A percentile compares a stretch with the other conserved stretches of the same genome.
These are phyloP conservation scores for Westerdykella aurantiaca DNA, from an alignment of 2,329 filamentous ascomycete genomes.

Conservation along the genomic window DNA sequence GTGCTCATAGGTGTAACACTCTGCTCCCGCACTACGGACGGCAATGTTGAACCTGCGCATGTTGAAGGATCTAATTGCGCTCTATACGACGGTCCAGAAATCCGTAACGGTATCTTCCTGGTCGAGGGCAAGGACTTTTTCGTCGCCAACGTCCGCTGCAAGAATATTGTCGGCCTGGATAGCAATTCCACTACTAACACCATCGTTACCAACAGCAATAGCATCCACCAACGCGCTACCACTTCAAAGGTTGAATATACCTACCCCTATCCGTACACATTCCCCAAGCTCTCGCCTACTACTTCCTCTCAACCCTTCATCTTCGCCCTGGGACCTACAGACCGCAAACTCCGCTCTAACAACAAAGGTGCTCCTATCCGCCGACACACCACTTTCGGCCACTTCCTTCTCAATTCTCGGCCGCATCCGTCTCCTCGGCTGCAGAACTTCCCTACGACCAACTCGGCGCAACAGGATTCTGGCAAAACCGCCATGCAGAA, in stretches of 20 bases:
- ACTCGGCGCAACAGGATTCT: slow-evolving; percentile 14
- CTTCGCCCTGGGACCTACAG: slow-evolving; percentile 52
- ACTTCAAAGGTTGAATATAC: neutral
- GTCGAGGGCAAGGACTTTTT: slow-evolving; percentile 14
- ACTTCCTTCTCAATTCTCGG: slow-evolving; percentile 53
- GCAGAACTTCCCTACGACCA: slow-evolving; percentile 5
- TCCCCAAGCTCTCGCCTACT: slow-evolving; percentile 43
- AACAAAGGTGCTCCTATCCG: slow-evolving; percentile 43
- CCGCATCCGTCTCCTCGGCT: slow-evolving; percentile 37
- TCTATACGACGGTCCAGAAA: slow-evolving; percentile 45
- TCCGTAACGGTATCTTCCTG: slow-evolving; percentile 34
- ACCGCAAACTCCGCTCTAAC: slow-evolving; percentile 41
- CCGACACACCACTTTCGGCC: slow-evolving; percentile 51
- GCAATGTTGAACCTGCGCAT: slow-evolving; percentile 50
- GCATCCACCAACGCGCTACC: slow-evolving; percentile 2
- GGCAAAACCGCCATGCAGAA: slow-evolving; percentile 7
- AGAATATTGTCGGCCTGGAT: slow-evolving; percentile 45
- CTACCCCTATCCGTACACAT: neutral
- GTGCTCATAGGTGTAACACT: slow-evolving; percentile 45
- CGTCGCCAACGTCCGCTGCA: slow-evolving; percentile 50
- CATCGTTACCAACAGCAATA: neutral
- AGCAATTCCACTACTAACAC: slow-evolving; percentile 32
- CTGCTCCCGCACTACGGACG: slow-evolving; percentile 49
- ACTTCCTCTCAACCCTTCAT: slow-evolving; percentile 47
- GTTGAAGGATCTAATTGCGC: slow-evolving; percentile 36